Conservation (phyloP, 768 basidiomycete genomes). For the Leccinum disarticulatum region DNA sequence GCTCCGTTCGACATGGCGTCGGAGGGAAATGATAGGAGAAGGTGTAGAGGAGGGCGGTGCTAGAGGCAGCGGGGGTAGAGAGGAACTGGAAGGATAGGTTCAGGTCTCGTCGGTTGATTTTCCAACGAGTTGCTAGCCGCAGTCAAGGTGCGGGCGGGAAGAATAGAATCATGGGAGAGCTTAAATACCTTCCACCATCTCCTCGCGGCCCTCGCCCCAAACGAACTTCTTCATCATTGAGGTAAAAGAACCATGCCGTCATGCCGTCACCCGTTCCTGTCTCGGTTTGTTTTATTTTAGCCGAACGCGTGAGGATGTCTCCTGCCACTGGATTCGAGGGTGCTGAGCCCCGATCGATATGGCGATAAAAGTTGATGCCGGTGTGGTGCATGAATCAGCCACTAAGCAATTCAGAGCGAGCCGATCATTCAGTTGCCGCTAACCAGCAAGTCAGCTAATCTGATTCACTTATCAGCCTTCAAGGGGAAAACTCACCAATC, state of each 20-base stretch:
- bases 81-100: background rate
- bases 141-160: background rate
- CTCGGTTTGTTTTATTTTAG: background rate
- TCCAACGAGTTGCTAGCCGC: background rate
- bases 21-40: background rate
- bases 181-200: constrained; percentile 22
- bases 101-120: background rate
- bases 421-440: background rate
- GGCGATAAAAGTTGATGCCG: background rate
- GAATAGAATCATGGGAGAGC: background rate
- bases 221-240: constrained; percentile 3
- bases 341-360: background rate
- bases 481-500: background rate
- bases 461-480: too few species aligned
- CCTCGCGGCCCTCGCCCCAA: background rate
- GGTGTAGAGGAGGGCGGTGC: background rate
- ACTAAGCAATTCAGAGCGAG: too few species aligned
- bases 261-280: constrained; percentile 17
- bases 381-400: too few species aligned
- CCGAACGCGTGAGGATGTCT: background rate
- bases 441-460: too few species aligned
- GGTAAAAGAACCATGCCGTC: constrained; percentile 2
- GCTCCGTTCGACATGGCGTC: constrained; percentile 16
- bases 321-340: background rate
- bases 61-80: background rate